These are phyloP conservation scores for Parsonsia alboflavescens DNA, from an alignment of 257 asterid genomes.

Conservation along the genomic window DNA sequence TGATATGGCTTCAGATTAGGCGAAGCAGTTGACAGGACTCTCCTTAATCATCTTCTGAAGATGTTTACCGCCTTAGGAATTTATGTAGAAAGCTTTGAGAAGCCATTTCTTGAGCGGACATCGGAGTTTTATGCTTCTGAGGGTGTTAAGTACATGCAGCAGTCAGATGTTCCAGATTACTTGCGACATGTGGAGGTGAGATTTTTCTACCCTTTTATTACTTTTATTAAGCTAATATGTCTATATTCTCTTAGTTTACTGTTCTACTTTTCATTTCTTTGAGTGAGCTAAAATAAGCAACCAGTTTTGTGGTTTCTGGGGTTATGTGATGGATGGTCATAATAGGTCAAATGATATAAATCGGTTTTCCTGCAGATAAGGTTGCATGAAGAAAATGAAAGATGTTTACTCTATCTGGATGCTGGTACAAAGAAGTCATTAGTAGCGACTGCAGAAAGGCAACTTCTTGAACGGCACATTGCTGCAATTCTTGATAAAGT, in stretches of 20 bases:
- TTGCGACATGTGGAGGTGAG: slow-evolving; percentile 89
- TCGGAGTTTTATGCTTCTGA: slow-evolving; percentile 96
- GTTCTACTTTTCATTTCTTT: not conserved
- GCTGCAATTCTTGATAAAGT: slow-evolving; percentile 92
- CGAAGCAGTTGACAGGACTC: slow-evolving; percentile 96
- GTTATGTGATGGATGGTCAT: not conserved
- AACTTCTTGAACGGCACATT: slow-evolving; percentile 76
- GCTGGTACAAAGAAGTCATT: slow-evolving; percentile 77
- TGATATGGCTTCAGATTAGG: slow-evolving; percentile 52
- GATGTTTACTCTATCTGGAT: slow-evolving; percentile 81
- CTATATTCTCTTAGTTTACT: not conserved
- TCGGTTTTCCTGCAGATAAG: slow-evolving; percentile 47
- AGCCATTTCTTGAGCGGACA: slow-evolving; percentile 88
- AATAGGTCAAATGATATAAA: not conserved
- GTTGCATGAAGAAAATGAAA: slow-evolving; percentile 94
- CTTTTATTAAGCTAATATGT: not conserved
- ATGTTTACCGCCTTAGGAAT: slow-evolving; percentile 96
- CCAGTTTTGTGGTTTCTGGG: not conserved
- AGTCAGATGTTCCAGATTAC: slow-evolving; percentile 90
- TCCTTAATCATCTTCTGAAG: slow-evolving; percentile 95
- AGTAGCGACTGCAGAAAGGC: slow-evolving; percentile 78
- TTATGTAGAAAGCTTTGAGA: slow-evolving; percentile 92
- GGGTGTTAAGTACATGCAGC: slow-evolving; percentile 95
- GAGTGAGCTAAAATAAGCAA: not conserved
- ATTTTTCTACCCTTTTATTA: slow-evolving; percentile 13